phyloP scores from a whole-genome alignment of 768 basidiomycete species.

The Russula brevipes region DNA sequence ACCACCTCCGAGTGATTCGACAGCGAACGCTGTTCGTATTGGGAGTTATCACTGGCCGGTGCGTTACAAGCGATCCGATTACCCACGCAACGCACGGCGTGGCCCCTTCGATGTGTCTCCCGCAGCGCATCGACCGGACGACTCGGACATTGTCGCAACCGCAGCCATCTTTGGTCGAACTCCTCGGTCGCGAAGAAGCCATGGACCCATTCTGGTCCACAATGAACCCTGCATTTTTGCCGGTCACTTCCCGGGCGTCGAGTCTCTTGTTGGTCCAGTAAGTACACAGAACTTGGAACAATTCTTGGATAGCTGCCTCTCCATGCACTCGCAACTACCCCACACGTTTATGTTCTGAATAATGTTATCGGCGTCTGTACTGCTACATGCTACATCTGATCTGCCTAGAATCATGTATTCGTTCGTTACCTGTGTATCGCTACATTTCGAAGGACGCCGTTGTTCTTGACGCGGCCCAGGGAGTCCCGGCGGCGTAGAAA shows the following conservation, averaged over 20 bases:
- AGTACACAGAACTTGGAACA: constrained; percentile 23
- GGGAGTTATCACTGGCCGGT: constrained; percentile 15
- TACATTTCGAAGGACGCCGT: constrained; percentile 29
- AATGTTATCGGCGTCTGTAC: background rate
- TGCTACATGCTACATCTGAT: background rate
- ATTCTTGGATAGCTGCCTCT: constrained; percentile 27
- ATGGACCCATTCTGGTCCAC: constrained; percentile 23
- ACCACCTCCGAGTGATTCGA: constrained; percentile 23
- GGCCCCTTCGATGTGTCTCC: constrained; percentile 13
- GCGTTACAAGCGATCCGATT: constrained; percentile 1
- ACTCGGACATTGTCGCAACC: constrained; percentile 22
- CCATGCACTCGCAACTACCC: constrained; percentile 21
- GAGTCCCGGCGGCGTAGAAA: constrained; percentile 81
- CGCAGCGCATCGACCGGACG: constrained; percentile 22
- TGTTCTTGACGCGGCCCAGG: constrained; percentile 64
- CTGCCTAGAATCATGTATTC: background rate
- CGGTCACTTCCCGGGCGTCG: constrained; percentile 28
- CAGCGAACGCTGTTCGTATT: constrained; percentile 24
- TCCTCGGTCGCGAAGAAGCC: constrained; percentile 21
- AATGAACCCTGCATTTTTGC: constrained; percentile 19
- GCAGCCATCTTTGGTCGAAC: constrained; percentile 20
- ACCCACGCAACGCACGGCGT: background rate
- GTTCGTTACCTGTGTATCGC: background rate
- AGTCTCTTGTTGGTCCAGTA: constrained; percentile 25
- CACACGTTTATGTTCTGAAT: constrained; percentile 16